Conservation (phyloP, 1,284 basidiomycete genomes). For the Chondrostereum purpureum region DNA sequence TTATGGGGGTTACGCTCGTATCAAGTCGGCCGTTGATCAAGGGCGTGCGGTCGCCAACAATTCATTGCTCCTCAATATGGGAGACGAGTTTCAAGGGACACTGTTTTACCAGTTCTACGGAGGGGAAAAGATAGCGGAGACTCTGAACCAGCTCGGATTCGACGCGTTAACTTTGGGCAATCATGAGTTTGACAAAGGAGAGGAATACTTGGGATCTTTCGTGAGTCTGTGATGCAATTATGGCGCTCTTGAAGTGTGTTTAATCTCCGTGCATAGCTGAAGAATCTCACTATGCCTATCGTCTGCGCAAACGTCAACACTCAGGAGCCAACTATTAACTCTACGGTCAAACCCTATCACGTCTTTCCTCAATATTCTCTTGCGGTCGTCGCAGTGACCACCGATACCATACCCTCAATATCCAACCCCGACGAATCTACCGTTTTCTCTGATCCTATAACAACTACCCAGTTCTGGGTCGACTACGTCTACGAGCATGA, state of each 20-base stretch:
- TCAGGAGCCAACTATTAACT: conserved; percentile 23
- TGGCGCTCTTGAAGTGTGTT: neutral
- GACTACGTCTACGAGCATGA: conserved; percentile 25
- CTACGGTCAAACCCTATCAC: conserved; percentile 29
- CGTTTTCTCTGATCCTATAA: conserved; percentile 29
- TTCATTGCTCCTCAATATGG: conserved; percentile 33
- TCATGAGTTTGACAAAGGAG: conserved; percentile 34
- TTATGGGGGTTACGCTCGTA: conserved; percentile 35
- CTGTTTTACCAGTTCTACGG: conserved; percentile 32
- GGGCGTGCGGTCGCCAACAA: conserved; percentile 23
- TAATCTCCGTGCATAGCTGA: conserved; percentile 13
- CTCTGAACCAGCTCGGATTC: conserved; percentile 34
- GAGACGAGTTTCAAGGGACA: conserved; percentile 38
- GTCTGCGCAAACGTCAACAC: conserved; percentile 36
- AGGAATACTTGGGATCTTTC: conserved; percentile 28
- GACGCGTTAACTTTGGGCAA: conserved; percentile 36
- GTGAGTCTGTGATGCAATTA: conserved; percentile 15
- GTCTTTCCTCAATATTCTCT: conserved; percentile 30
- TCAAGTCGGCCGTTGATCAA: conserved; percentile 28
- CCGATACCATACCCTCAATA: conserved; percentile 26
- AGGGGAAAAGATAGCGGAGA: conserved; percentile 31
- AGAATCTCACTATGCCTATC: conserved; percentile 32
- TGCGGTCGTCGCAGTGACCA: conserved; percentile 34
- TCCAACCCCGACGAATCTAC: conserved; percentile 28
- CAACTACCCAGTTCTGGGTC: conserved; percentile 27